These are phyloP conservation scores for Epichloe festucae DNA, from an alignment of 2,329 filamentous ascomycete genomes.

Conservation along the genomic window DNA sequence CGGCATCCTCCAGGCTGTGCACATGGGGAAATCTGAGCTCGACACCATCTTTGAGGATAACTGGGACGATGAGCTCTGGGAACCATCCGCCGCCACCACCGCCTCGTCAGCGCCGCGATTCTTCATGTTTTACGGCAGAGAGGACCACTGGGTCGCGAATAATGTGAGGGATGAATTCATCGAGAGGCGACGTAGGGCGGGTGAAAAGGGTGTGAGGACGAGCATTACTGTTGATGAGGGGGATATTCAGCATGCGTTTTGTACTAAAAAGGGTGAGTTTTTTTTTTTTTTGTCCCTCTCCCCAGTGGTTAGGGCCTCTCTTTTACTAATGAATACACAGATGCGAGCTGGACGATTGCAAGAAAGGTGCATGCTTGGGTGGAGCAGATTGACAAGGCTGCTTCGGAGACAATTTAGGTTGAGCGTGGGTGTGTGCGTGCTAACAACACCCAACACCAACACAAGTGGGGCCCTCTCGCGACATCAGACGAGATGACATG, in stretches of 20 bases:
- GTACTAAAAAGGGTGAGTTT: conserved; percentile 26
- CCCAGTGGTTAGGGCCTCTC: background rate
- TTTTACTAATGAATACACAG: conserved; percentile 7
- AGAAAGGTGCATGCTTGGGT: conserved; percentile 18
- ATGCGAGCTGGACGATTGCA: conserved; percentile 17
- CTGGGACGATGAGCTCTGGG: conserved; percentile 50
- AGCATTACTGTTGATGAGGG: conserved; percentile 41
- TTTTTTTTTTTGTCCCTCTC: background rate
- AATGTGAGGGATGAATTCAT: conserved; percentile 44
- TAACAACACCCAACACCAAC: too few relatives aligned
- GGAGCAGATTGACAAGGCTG: conserved; percentile 13
- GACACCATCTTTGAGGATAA: conserved; percentile 41
- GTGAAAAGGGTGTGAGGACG: conserved; percentile 27
- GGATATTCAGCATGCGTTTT: conserved; percentile 48
- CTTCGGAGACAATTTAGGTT: too few relatives aligned
- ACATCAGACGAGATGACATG: too few relatives aligned
- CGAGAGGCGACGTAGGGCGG: conserved; percentile 11
- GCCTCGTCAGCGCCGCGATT: conserved; percentile 29
- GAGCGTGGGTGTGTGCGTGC: too few relatives aligned
- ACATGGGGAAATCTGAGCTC: conserved; percentile 48
- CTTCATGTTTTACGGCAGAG: conserved; percentile 45
- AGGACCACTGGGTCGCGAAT: conserved; percentile 51
- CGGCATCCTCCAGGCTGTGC: conserved; percentile 46
- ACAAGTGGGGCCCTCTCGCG: too few relatives aligned
- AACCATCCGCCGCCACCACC: conserved; percentile 15